Evolutionary conservation across 2,329 filamentous ascomycete species (phyloP), one percentile per base, ranked within the genome.

Genomic region (Alternaria hordeiaustralica): DNA sequence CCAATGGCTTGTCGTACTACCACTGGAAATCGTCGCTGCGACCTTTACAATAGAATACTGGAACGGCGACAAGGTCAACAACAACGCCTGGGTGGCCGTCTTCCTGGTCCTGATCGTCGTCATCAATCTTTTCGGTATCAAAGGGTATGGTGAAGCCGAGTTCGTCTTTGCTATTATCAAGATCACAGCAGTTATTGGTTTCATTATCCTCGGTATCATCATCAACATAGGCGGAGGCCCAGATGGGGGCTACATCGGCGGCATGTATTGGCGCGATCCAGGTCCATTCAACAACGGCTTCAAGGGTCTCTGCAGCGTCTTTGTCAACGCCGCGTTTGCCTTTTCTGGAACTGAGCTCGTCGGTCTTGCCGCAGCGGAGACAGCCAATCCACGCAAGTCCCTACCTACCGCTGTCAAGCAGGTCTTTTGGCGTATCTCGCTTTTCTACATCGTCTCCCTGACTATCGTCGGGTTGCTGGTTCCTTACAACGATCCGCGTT

Each of bases 391-490:
- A 5, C 87, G 91, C 65, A 93, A 96, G 79, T 93, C 92, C 2
- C 85, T 98, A 0, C 95, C 95, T 0, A 95, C 90, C 0, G 95
- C 95, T 23, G 89, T 96, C 75, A 97, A 97, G 81, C 94, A 97
- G 80, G 94, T 97, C 45, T 97, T 97, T 81, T 97, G 94, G 94
- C 90, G 94, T 74, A 74, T 74, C 85, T 75, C 70, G 8, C 85
- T 81, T 21, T 97, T 97, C 83, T 97, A 97, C 82, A 86, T 97
- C 54, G 89, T 96, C 33, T 92, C 92, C 1, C 86, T 97, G 11
- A 88, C 89, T 5, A 83, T 97, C 5, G 89, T 97, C 61, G 93
- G 95, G 25, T 85, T 97, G 1, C 84, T 97, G 3, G 93, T 97
- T 0, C 91, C 90, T 0, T 94, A 91, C 78, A 82, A 87, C 71